These are phyloP conservation scores for Ceratonia siliqua DNA, from an alignment of 306 rosid genomes.

Conservation along the genomic window DNA sequence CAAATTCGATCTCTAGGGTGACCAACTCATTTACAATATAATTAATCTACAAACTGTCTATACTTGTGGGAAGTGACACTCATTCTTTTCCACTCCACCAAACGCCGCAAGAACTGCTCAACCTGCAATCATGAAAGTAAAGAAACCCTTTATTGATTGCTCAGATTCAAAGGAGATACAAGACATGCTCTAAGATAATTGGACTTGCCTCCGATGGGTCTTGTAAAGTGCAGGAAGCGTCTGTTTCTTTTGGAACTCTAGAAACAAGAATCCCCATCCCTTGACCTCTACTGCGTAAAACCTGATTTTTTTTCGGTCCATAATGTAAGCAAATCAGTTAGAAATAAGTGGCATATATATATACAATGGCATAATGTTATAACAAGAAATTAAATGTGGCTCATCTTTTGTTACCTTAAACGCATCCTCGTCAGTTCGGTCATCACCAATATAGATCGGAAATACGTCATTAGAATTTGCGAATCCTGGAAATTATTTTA, in stretches of 20 bases:
- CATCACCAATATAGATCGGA: conserved; percentile 90
- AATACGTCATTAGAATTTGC: conserved; percentile 61
- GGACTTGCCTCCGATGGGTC: conserved; percentile 81
- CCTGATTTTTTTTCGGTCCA: conserved; percentile 42
- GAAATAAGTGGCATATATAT: conserved; percentile 13
- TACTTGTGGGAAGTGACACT: conserved; percentile 17
- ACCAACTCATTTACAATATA: conserved; percentile 36
- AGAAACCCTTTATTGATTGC: neutral
- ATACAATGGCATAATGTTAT: neutral
- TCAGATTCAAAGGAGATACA: neutral
- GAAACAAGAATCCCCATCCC: conserved; percentile 95
- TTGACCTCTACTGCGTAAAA: conserved; percentile 62
- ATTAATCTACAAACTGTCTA: conserved; percentile 28
- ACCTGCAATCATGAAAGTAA: conserved; percentile 49
- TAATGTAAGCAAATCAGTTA: neutral
- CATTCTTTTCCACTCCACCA: conserved; percentile 69
- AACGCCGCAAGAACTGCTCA: conserved; percentile 65
- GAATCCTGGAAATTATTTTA: conserved; percentile 47
- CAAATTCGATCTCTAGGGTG: conserved; percentile 36
- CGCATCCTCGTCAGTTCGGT: conserved; percentile 91
- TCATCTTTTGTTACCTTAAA: conserved; percentile 56
- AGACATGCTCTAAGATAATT: neutral
- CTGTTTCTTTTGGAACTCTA: conserved; percentile 73
- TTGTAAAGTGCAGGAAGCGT: conserved; percentile 78
- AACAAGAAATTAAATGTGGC: neutral